Evolutionary conservation across 2,329 filamentous ascomycete genomes (phyloP).

Genomic region (Lasiodiplodia sp.): DNA sequence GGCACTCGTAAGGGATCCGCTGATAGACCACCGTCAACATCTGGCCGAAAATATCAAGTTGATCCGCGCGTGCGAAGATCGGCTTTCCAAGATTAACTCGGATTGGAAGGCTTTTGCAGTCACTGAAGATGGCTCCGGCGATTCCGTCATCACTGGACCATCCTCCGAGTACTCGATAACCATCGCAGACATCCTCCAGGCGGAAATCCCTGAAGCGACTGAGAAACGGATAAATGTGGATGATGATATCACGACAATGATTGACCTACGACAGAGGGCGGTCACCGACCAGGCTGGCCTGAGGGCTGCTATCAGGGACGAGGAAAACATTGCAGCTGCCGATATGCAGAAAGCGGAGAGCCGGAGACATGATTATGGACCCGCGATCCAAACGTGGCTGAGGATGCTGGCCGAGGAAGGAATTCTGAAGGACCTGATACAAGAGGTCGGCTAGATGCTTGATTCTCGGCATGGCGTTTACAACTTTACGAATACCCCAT

Average conservation of each 20-base stretch:
- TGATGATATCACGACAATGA: slow-evolving; percentile 36
- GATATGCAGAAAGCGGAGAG: slow-evolving; percentile 62
- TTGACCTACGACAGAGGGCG: slow-evolving; percentile 36
- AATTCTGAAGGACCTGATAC: slow-evolving; percentile 19
- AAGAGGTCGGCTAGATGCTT: slow-evolving; percentile 23
- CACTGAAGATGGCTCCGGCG: slow-evolving; percentile 35
- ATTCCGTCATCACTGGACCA: slow-evolving; percentile 33
- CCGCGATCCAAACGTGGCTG: slow-evolving; percentile 73
- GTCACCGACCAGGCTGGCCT: slow-evolving; percentile 52
- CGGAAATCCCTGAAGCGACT: slow-evolving; percentile 33
- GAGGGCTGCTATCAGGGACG: slow-evolving; percentile 58
- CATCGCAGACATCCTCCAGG: slow-evolving; percentile 34
- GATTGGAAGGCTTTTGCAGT: slow-evolving; percentile 53
- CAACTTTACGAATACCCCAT: background rate
- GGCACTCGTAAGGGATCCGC: slow-evolving; percentile 73
- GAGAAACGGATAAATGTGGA: slow-evolving; percentile 34
- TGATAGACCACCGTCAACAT: slow-evolving; percentile 56
- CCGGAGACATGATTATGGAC: slow-evolving; percentile 72
- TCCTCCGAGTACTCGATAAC: slow-evolving; percentile 36
- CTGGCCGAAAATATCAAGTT: slow-evolving; percentile 55
- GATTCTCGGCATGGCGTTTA: background rate
- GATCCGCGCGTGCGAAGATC: slow-evolving; percentile 50
- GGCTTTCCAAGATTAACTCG: slow-evolving; percentile 48
- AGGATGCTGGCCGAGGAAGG: slow-evolving; percentile 71
- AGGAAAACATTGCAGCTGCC: slow-evolving; percentile 54